phyloP scores from a whole-genome alignment of 371 early-diverging fungal genomes.

The Mucor saturninus region DNA sequence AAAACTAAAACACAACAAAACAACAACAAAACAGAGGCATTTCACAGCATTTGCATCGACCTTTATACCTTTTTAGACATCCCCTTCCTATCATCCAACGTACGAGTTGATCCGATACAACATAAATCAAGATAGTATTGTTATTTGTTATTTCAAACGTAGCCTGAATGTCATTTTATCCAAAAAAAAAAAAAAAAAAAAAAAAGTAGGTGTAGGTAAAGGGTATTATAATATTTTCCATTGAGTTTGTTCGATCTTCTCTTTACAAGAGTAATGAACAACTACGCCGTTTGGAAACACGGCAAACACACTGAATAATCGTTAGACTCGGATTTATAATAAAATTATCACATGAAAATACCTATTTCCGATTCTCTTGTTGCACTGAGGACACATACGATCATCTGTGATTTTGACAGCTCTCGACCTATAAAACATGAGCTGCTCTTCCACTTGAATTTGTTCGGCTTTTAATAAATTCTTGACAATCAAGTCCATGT shows the following conservation, averaged over 20 bases:
- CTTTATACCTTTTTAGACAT: neutral
- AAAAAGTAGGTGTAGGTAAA: conserved; percentile 12
- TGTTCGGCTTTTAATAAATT: conserved; percentile 74
- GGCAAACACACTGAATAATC: conserved; percentile 67
- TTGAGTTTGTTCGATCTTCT: conserved; percentile 60
- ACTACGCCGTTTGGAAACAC: conserved; percentile 76
- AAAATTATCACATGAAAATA: conserved; percentile 24
- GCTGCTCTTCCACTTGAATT: conserved; percentile 73
- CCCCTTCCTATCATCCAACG: neutral
- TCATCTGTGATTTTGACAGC: conserved; percentile 79
- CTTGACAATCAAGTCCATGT: conserved; percentile 71
- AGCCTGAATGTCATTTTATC: neutral
- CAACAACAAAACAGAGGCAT: conserved; percentile 7
- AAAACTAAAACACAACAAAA: neutral
- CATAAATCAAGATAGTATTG: neutral
- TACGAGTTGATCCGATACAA: conserved; percentile 1
- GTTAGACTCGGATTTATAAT: neutral
- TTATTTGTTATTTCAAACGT: conserved; percentile 1
- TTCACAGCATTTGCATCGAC: too few species aligned
- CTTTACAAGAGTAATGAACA: conserved; percentile 81
- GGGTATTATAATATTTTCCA: conserved; percentile 43
- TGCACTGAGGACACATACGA: conserved; percentile 81
- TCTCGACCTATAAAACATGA: conserved; percentile 66
- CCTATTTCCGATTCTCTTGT: conserved; percentile 82
- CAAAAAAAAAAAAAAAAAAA: too few species aligned